Conservation (phyloP, 208 protist genomes). For the Leishmania amazonensis region DNA sequence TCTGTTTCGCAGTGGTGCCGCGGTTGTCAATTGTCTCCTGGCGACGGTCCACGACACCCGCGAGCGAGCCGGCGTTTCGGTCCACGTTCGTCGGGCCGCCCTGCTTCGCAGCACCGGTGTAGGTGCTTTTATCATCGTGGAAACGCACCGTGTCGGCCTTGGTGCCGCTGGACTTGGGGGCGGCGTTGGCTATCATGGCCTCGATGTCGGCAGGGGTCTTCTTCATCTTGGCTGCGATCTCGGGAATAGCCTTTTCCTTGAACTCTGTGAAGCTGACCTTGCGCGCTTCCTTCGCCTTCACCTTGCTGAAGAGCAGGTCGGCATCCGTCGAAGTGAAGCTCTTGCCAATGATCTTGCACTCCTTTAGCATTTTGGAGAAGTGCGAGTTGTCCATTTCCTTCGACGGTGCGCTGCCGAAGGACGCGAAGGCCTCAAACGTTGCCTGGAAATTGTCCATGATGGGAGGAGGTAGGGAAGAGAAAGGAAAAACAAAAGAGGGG, state of each 20-base stretch:
- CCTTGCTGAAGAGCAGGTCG: slow-evolving; percentile 91
- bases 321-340: slow-evolving; percentile 87
- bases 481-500: too few species aligned
- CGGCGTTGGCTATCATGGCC: slow-evolving; percentile 42
- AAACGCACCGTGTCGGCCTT: slow-evolving; percentile 89
- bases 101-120: slow-evolving; percentile 91
- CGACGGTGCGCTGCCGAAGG: slow-evolving; percentile 79
- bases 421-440: slow-evolving; percentile 85
- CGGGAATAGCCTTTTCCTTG: slow-evolving; percentile 67
- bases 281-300: slow-evolving; percentile 89
- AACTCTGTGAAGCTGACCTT: slow-evolving; percentile 85
- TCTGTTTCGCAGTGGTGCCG: slow-evolving; percentile 78
- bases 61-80: slow-evolving; percentile 81
- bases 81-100: slow-evolving; percentile 92
- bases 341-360: slow-evolving; percentile 91
- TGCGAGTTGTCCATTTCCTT: slow-evolving; percentile 93
- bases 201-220: slow-evolving; percentile 73
- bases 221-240: slow-evolving; percentile 89
- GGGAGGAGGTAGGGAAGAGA: neutral
- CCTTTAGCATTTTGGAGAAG: slow-evolving; percentile 94
- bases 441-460: slow-evolving; percentile 53
- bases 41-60: slow-evolving; percentile 86
- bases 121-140: slow-evolving; percentile 89
- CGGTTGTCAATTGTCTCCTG: slow-evolving; percentile 69
- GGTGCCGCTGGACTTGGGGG: slow-evolving; percentile 74